Percentiles rank a stretch among this genome's conserved stretches.
Evolutionary conservation across 2,329 filamentous ascomycete genomes (phyloP).

Genomic region (Trichoderma semiorbis): DNA sequence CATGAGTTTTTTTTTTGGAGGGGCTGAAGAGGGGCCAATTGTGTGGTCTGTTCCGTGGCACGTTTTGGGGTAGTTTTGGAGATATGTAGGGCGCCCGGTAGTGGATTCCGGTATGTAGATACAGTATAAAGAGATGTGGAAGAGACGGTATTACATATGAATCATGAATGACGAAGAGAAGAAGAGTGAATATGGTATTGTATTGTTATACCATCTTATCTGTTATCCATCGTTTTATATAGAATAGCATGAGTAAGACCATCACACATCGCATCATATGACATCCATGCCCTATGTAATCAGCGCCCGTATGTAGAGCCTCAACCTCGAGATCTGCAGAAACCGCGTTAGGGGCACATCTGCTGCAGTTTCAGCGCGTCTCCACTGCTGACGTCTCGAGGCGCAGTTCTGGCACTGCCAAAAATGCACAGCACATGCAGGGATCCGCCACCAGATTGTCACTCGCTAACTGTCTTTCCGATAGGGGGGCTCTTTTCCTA

Average conservation of each 20-base stretch:
- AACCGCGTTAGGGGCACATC: neutral
- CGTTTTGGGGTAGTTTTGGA: neutral
- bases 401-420: constrained; percentile 23
- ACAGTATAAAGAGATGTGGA: neutral
- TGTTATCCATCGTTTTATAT: neutral
- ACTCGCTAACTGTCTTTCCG: neutral
- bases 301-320: neutral
- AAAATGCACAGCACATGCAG: neutral
- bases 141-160: neutral
- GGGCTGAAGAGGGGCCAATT: neutral
- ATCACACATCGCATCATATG: neutral
- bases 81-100: neutral
- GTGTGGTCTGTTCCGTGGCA: neutral
- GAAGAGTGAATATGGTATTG: neutral
- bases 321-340: constrained; percentile 4
- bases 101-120: neutral
- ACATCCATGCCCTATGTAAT: neutral
- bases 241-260: neutral
- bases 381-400: constrained; percentile 30
- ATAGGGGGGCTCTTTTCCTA: constrained; percentile 3
- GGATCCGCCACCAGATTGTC: neutral
- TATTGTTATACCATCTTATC: neutral
- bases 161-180: neutral
- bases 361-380: constrained; percentile 6
- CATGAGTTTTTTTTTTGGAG: neutral